phyloP scores from a whole-genome alignment of 257 asterid genomes.

The Linderniella brevidens region DNA sequence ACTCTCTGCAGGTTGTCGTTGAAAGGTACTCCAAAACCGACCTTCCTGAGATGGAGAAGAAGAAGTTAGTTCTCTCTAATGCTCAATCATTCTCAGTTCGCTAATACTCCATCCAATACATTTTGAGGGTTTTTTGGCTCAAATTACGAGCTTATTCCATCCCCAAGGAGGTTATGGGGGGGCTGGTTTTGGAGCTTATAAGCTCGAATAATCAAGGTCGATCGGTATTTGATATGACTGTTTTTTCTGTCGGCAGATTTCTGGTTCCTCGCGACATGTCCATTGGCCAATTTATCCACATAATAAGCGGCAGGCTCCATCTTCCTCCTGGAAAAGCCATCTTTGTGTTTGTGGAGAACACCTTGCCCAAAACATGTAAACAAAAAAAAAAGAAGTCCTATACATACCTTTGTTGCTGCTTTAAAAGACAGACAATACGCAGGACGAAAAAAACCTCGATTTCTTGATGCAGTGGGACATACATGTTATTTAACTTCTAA shows the following conservation, averaged over 20 bases:
- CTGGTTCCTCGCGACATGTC: constrained; percentile 97
- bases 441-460: no score
- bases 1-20: constrained; percentile 54
- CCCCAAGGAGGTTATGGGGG: no score
- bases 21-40: constrained; percentile 72
- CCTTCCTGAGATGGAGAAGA: constrained; percentile 92
- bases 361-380: constrained; percentile 88
- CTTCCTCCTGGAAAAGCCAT: constrained; percentile 89
- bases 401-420: no score
- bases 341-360: constrained; percentile 65
- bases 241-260: constrained; percentile 28
- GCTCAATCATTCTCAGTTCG: neutral
- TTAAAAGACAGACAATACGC: no score
- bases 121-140: no score
- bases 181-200: no score
- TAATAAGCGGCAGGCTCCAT: constrained; percentile 71
- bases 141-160: no score
- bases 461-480: no score
- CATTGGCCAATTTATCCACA: constrained; percentile 76
- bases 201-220: neutral
- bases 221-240: neutral
- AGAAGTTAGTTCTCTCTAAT: constrained; percentile 37
- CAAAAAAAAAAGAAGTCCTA: no score
- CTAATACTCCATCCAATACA: constrained; percentile 2
- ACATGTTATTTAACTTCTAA: neutral